A percentile compares a stretch with the other conserved stretches of the same genome.
Evolutionary conservation across 2,329 filamentous ascomycete species (phyloP).

Genomic region (Aspergillus transmontanensis): DNA sequence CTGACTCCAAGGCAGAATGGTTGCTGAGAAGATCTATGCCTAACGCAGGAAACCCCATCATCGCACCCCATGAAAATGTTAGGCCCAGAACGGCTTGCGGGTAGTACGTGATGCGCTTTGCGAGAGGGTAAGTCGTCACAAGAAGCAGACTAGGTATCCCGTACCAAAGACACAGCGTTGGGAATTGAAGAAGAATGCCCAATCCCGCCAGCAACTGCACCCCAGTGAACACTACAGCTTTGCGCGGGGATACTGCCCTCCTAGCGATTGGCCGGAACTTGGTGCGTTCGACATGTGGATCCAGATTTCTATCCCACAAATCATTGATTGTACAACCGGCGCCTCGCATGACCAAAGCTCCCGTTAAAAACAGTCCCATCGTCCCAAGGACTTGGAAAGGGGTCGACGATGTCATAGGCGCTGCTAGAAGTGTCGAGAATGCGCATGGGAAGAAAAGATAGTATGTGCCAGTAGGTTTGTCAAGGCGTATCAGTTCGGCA

Average conservation of each 20-base stretch:
- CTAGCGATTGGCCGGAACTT: constrained; percentile 55
- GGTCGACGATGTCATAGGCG: constrained; percentile 37
- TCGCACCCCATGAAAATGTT: constrained; percentile 54
- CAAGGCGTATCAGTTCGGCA: constrained; percentile 55
- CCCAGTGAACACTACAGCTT: constrained; percentile 49
- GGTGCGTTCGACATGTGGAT: constrained; percentile 55
- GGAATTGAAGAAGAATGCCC: constrained; percentile 48
- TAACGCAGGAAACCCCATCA: constrained; percentile 51
- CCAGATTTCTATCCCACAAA: constrained; percentile 56
- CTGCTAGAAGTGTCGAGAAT: constrained; percentile 50
- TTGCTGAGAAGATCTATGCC: constrained; percentile 49
- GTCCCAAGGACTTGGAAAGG: constrained; percentile 42
- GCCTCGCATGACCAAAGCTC: constrained; percentile 54
- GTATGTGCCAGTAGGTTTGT: constrained; percentile 55
- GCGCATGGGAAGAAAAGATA: constrained; percentile 57
- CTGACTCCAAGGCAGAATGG: constrained; percentile 37
- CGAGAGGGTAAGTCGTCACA: constrained; percentile 53
- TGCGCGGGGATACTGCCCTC: constrained; percentile 50
- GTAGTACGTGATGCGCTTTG: constrained; percentile 57
- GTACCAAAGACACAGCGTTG: constrained; percentile 46
- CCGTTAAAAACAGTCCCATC: constrained; percentile 43
- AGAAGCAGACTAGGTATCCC: constrained; percentile 47
- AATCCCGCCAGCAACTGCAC: constrained; percentile 46
- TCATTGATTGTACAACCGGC: constrained; percentile 60
- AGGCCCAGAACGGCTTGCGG: constrained; percentile 55